Evolutionary conservation across 441 rosid genomes (phyloP).

Genomic region (Pelargonium cotyledonis): DNA sequence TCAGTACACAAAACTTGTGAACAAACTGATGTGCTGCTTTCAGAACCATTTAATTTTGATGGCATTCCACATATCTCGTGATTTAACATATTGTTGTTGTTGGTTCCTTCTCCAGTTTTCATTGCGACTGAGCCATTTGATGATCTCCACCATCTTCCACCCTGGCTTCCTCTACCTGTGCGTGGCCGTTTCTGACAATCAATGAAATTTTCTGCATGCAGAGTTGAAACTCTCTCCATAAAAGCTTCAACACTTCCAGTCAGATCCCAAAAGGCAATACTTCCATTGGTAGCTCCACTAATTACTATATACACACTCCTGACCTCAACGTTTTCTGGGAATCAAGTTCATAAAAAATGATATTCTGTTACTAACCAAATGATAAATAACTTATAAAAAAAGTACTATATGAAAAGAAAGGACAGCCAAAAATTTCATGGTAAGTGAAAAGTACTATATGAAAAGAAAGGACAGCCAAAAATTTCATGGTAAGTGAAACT

Average conservation of each 20-base stretch:
- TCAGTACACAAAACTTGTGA: conserved; percentile 22
- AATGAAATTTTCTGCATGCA: conserved; percentile 47
- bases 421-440: too few species aligned
- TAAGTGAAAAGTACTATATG: too few species aligned
- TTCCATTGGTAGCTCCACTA: conserved; percentile 96
- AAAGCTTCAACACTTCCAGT: conserved; percentile 63
- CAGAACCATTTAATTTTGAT: conserved; percentile 25
- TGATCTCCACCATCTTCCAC: conserved; percentile 83
- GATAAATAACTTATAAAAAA: too few species aligned
- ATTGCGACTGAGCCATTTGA: conserved; percentile 15
- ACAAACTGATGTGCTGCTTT: conserved; percentile 16
- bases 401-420: too few species aligned
- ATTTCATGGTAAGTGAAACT: too few species aligned
- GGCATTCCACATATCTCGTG: conserved; percentile 18
- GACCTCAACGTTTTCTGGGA: conserved; percentile 36
- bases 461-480: too few species aligned
- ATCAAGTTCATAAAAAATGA: conserved; percentile 10
- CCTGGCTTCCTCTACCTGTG: conserved; percentile 97
- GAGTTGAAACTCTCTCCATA: conserved; percentile 44
- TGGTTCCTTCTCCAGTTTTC: conserved; percentile 22
- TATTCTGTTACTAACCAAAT: background rate
- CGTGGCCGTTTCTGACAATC: conserved; percentile 74
- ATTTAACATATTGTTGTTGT: conserved; percentile 12
- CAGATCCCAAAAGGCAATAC: conserved; percentile 83
- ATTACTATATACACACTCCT: conserved; percentile 57